phyloP scores from a whole-genome alignment of 305 asterid species.

The Solanum aculeatissimum region DNA sequence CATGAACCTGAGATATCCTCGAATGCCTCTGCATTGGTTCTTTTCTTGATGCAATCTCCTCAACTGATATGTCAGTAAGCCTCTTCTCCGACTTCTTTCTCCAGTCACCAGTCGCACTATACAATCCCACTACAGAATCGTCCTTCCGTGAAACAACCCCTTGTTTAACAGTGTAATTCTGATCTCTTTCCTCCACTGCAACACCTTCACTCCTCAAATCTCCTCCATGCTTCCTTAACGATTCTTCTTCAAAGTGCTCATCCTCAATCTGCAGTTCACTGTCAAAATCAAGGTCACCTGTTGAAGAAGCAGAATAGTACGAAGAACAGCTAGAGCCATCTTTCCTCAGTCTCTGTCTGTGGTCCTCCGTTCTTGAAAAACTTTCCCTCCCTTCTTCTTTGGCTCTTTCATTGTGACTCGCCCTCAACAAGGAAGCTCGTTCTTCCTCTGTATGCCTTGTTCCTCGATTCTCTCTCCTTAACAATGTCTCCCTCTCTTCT shows the following conservation, averaged over 20 bases:
- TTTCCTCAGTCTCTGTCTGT: conserved; percentile 40
- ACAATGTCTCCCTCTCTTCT: conserved; percentile 13
- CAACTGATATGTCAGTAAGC: conserved; percentile 50
- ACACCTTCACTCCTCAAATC: conserved; percentile 27
- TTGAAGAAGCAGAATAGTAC: conserved; percentile 64
- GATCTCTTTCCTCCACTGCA: conserved; percentile 18
- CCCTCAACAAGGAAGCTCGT: not conserved
- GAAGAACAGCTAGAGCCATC: conserved; percentile 82
- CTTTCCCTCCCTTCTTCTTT: conserved; percentile 30
- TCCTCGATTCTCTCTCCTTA: conserved; percentile 21
- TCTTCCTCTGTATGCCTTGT: conserved; percentile 4
- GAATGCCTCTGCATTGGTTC: conserved; percentile 31
- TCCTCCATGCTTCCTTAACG: conserved; percentile 14
- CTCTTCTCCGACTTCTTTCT: conserved; percentile 87
- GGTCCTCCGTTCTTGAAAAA: conserved; percentile 36
- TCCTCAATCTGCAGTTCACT: conserved; percentile 34
- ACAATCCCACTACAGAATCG: conserved; percentile 14
- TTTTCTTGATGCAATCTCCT: conserved; percentile 28
- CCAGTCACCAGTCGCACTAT: conserved; percentile 30
- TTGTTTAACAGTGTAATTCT: conserved; percentile 23
- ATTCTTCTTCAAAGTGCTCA: conserved; percentile 24
- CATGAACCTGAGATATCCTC: conserved; percentile 16
- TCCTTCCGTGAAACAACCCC: conserved; percentile 27
- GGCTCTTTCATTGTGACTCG: not conserved
- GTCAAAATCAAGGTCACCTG: conserved; percentile 32